Base-by-base conservation (phyloP, 805 yeast species). In the Ogataea henricii region DNA sequence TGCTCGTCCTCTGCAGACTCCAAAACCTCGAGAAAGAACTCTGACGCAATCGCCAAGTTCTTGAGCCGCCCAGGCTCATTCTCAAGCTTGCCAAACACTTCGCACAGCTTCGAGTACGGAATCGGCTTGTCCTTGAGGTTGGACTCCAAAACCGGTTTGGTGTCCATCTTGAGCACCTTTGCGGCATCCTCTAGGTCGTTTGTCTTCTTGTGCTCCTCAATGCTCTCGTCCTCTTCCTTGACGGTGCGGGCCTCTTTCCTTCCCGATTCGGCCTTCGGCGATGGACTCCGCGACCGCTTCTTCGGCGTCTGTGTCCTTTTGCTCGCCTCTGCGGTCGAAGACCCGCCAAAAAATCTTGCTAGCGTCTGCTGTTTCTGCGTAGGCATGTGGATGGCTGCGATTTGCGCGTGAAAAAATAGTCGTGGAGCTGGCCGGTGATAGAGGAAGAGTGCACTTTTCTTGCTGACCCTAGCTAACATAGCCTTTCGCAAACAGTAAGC, bases 1-100 rank as follows among this genome's bases (percentile, higher is more conserved):
- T 53, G 46, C 2, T 52, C 40, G 5, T 58, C 53, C 5, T 83
- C 79, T 37, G 80, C 74, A 37, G 77, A 72, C 22, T 74, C 64
- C 45, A 94, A 70, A 0, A 89, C 82, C 35, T 79, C 77, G 10
- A 77, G 67, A 63, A 87, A 87, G 63, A 91, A 86, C 40, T 81
- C 83, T 0, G 96, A 79, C 13, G 92, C 83, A 46, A 80, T 70
- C 36, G 87, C 82, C 17, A 87, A 80, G 60, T 91, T 92, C 55
- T 89, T 88, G 42, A 94, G 74, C 41, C 99, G 74, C 17, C 91
- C 88, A 1, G 96, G 75, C 26, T 90, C 95, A 1, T 76, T 67
- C 62, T 91, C 98, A 44, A 94, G 77, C 47, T 78, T 73, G 51
- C 87, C 89, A 68, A 92, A 92, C 3, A 87, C 79, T 5, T 78